These are phyloP conservation scores for Vitis vinifera DNA, from an alignment of 164 flowering plant genomes.

Conservation along the genomic window DNA sequence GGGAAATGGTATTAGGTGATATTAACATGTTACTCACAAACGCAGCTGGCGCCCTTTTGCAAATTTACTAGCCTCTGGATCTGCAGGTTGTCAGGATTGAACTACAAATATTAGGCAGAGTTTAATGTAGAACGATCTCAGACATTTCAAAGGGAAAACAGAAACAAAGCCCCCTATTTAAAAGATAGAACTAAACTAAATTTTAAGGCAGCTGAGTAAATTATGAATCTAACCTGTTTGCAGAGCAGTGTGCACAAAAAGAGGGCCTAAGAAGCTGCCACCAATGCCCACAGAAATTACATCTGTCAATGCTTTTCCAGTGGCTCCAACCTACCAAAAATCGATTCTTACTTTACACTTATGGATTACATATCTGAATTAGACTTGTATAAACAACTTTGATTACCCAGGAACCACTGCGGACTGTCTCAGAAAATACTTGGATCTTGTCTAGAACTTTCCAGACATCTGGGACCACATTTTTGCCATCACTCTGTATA, in stretches of 20 bases:
- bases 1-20: not conserved
- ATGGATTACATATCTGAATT: slow-evolving; percentile 4
- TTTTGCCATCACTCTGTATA: slow-evolving; percentile 77
- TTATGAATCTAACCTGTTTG: slow-evolving; percentile 64
- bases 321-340: slow-evolving; percentile 76
- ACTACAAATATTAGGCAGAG: not conserved
- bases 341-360: slow-evolving; percentile 1
- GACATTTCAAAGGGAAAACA: not conserved
- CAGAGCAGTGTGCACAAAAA: slow-evolving; percentile 97
- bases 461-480: slow-evolving; percentile 98
- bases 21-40: slow-evolving; percentile 57
- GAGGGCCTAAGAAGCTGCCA: slow-evolving; percentile 95
- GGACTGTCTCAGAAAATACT: slow-evolving; percentile 78
- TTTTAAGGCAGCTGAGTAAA: not conserved
- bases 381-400: not conserved
- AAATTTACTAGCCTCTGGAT: slow-evolving; percentile 67
- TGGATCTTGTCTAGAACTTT: slow-evolving; percentile 84
- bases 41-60: slow-evolving; percentile 89
- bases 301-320: slow-evolving; percentile 81
- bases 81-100: slow-evolving; percentile 39
- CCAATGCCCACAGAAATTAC: slow-evolving; percentile 90
- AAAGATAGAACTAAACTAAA: not conserved
- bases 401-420: slow-evolving; percentile 91
- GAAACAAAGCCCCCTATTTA: not conserved
- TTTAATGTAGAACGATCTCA: slow-evolving; percentile 1